Base-by-base conservation (phyloP, 495 filamentous ascomycete species). In the Xylona heveae region DNA sequence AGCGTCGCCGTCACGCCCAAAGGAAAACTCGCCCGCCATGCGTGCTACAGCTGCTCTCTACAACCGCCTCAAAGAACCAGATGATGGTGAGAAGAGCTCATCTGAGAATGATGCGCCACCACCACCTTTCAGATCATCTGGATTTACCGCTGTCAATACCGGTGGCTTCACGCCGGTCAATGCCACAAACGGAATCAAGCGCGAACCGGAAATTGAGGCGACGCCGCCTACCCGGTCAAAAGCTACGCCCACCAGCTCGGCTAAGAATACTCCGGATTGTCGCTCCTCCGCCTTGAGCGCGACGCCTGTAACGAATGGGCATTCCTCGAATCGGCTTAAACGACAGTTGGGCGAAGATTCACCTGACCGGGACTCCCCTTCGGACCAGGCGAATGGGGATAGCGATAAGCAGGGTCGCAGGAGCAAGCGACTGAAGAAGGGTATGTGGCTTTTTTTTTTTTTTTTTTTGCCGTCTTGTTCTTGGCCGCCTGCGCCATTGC, bases 391-490 rank as follows among this genome's bases (percentile, higher is more conserved):
- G 15, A 74, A 82, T 25, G 59, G 54, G 5, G 80, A 93, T 38
- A 61, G 60, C 37, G 70, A 68, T 30, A 64, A 52, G 33, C 85
- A 80, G 22, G 36, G 27, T 35, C 65, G 90, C 36, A 70, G 85
- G 33, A 94, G 83, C 50, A 95, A 97, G 55, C 67, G 88, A 22
- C 55, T 91, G 6, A 90, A 85, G 53, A 93, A 92, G 67, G 83
- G 79, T 88, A 63, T 43, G 61, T 57, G 9, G 2, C 37, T 33
- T 30, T 34, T 29, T 31, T 43, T 34, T 28, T 30, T 23, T 36
- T 15, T 34, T 35, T 45, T 19, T n/a, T 33, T 22, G 31, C 23
- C 7, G 23, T 13, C 7, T 25, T 25, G 23, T 8, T 8, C 13
- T 7, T 25, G 23, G 13, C 13, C 8, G 13, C n/a, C n/a, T n/a